Evolutionary conservation across 805 yeast genomes (phyloP), one percentile per base, ranked within the genome.

Genomic region (Candida railenensis): DNA sequence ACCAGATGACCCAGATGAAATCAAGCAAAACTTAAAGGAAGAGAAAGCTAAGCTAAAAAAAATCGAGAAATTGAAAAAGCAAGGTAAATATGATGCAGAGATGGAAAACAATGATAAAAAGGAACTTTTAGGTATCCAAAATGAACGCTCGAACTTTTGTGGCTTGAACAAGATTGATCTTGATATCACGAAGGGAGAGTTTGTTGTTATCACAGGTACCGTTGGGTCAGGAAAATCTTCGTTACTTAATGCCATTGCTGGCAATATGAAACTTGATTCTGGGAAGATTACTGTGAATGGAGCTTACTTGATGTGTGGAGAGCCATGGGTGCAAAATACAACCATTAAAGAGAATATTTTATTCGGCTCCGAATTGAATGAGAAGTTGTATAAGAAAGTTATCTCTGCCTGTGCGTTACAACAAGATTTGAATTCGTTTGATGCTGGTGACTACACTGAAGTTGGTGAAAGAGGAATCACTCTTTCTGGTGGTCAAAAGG

Each of bases 151-250:
- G 3, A 42, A 44, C 1, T 66, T 67, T 46, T 46, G 56, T 9
- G 71, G 71, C 2, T 62, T 71, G 49, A 51, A 49, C 9, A 45
- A 63, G 38, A 52, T 67, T 16, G 48, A 63, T 42, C 54, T 67
- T 9, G 38, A 42, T 2, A 51, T 67, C 37, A 53, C 54, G 45
- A 58, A 61, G 43, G 70, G 71, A 7, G 71, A 68, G 44, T 67
- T 68, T 43, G 50, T 68, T 30, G 71, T 66, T 9, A 58, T 67
- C 21, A 67, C 71, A 20, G 73, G 73, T 15, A 48, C 61, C 30
- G 63, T 68, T 48, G 73, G 72, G 8, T 61, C 69, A 11, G 73
- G 73, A 22, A 63, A 65, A 50, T 52, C 72, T 2, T 70, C 76
- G 1, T 56, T 70, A 32, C 58, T 70, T 43, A 56, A 57, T 44